Evolutionary conservation across 2,329 filamentous ascomycete species (phyloP).

Genomic region (Xylaria sp.): DNA sequence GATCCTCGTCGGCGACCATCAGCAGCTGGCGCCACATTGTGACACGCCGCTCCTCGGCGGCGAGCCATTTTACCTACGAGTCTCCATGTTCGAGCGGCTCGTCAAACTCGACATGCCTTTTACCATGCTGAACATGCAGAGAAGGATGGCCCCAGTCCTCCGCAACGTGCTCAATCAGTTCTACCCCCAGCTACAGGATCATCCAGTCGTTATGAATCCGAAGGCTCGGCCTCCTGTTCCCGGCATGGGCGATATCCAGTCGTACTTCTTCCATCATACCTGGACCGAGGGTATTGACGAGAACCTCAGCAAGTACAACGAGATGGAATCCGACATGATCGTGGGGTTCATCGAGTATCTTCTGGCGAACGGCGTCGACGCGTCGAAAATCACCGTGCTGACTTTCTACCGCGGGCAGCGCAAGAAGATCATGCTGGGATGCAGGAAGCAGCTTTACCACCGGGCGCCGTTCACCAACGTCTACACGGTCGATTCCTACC

Average conservation of each 20-base stretch:
- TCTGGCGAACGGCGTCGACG: conserved; percentile 63
- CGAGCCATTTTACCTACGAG: conserved; percentile 66
- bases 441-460: conserved; percentile 40
- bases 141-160: conserved; percentile 56
- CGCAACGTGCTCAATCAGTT: conserved; percentile 50
- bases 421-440: conserved; percentile 59
- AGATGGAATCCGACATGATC: conserved; percentile 75
- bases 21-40: conserved; percentile 74
- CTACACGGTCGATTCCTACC: conserved; percentile 84
- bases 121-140: conserved; percentile 67
- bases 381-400: conserved; percentile 72
- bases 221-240: conserved; percentile 44
- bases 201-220: conserved; percentile 42
- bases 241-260: conserved; percentile 45
- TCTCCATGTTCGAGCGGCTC: conserved; percentile 80
- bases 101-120: conserved; percentile 67
- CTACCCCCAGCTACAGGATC: conserved; percentile 50
- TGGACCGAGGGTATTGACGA: conserved; percentile 67
- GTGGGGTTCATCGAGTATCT: conserved; percentile 73
- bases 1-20: conserved; percentile 73
- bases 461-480: conserved; percentile 56
- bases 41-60: conserved; percentile 61
- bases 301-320: conserved; percentile 69
- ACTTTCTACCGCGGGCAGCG: conserved; percentile 89
- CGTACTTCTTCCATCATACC: conserved; percentile 55